Evolutionary conservation across 352 stramenopile genomes (phyloP), one percentile per base, ranked within the genome.

Genomic region (Pythium myriotylum): DNA sequence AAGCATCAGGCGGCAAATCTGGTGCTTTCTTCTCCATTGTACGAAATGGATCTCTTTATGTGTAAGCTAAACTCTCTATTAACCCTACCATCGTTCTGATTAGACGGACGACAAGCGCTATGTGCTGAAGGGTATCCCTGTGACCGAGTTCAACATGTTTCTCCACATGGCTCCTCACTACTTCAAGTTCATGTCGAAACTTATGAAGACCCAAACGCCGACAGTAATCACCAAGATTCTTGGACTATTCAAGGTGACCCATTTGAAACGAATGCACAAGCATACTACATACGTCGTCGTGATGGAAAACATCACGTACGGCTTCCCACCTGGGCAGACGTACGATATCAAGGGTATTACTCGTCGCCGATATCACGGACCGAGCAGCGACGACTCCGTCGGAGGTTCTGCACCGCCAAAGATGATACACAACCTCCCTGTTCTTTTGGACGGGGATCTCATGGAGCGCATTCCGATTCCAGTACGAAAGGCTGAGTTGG

Each of bases 91-190:
- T 59, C 12, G 10, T 49, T 19, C 67, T 22, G 33, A 2, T 57
- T 67, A 91, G 86, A 84, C 82, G 2, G 83, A 94, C 48, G 86
- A 95, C 62, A 91, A 89, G 55, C 83, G 85, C 2, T 95, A 88
- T 46, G 76, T 95, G 29, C 56, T 95, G 29, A 95, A 95, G 50
- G 86, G 86, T 6, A 93, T 95, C 47, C 86, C 86, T 2, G 72
- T 92, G 67, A 91, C 74, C 16, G 86, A 95, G 62, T 94, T 92
- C 65, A 95, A 95, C 65, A 95, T 95, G 86, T 95, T 95, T 45
- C 67, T 94, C 51, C 83, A 95, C 68, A 93, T 95, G 84, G 86
- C 86, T 14, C 86, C 83, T 17, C 76, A 89, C 35, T 95, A 95
- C 47, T 94, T 95, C 65, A 88, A 90, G 70, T 95, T 91, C 24